A percentile compares a stretch with the other conserved stretches of the same genome.
Evolutionary conservation across 495 filamentous ascomycete species (phyloP).

Genomic region (Penicillium taxi): DNA sequence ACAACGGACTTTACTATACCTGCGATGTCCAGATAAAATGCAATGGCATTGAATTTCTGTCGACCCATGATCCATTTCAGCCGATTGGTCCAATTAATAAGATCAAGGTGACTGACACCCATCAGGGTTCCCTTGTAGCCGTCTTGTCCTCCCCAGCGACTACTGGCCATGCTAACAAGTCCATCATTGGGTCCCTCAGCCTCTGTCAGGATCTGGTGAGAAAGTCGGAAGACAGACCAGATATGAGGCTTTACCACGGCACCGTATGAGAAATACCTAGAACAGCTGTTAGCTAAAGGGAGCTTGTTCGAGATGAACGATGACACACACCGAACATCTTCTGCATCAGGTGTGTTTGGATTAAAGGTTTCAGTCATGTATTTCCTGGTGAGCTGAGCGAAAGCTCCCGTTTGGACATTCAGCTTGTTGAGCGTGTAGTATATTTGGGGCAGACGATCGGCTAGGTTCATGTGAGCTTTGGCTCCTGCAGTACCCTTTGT

Average conservation of each 20-base stretch:
- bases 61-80: conserved; percentile 62
- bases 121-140: conserved; percentile 84
- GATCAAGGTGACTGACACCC: conserved; percentile 78
- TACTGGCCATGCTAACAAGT: conserved; percentile 79
- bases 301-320: not conserved
- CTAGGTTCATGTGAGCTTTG: conserved; percentile 18
- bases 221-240: conserved; percentile 67
- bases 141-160: conserved; percentile 64
- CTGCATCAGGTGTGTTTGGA: conserved; percentile 62
- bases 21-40: conserved; percentile 87
- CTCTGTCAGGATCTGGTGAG: conserved; percentile 60
- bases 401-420: conserved; percentile 72
- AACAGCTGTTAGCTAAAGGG: not conserved
- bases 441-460: conserved; percentile 52
- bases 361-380: conserved; percentile 87
- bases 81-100: conserved; percentile 94
- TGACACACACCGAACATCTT: conserved; percentile 50
- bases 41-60: conserved; percentile 87
- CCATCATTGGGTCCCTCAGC: conserved; percentile 86
- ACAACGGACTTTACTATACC: conserved; percentile 36
- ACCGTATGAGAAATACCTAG: conserved; percentile 83
- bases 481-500: not conserved
- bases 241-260: conserved; percentile 59
- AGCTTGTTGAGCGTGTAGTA: conserved; percentile 61
- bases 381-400: conserved; percentile 68